These are phyloP conservation scores for Monosporascus sp. DNA, from an alignment of 2,329 filamentous ascomycete genomes.

Conservation along the genomic window DNA sequence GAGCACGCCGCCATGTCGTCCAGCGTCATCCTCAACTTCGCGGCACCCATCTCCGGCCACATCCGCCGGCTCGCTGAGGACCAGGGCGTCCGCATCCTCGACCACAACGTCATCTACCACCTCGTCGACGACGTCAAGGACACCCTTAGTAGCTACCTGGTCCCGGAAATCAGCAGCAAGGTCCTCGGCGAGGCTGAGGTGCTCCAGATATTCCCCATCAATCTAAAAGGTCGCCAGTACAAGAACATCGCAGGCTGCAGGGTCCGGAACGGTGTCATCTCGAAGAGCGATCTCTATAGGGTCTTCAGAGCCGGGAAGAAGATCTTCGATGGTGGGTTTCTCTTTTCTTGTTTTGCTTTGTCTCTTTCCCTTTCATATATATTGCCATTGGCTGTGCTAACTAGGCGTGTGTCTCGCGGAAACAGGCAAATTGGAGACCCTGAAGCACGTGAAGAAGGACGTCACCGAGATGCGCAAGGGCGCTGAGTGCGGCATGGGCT, in stretches of 20 bases:
- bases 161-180: constrained; percentile 59
- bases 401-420: too few relatives aligned
- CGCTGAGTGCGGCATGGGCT: constrained; percentile 85
- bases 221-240: constrained; percentile 63
- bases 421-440: constrained; percentile 67
- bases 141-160: constrained; percentile 63
- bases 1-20: constrained; percentile 76
- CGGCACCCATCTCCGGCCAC: constrained; percentile 60
- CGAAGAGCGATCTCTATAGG: constrained; percentile 57
- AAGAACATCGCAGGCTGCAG: constrained; percentile 81
- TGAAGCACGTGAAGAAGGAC: constrained; percentile 92
- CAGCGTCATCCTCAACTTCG: constrained; percentile 82
- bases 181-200: constrained; percentile 88
- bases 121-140: constrained; percentile 67
- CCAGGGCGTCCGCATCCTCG: constrained; percentile 69
- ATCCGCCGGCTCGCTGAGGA: constrained; percentile 66
- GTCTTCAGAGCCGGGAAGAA: constrained; percentile 66
- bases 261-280: constrained; percentile 74
- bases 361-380: constrained; percentile 2
- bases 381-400: background rate
- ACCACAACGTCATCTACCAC: constrained; percentile 83
- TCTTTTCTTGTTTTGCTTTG: background rate
- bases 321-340: constrained; percentile 72
- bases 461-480: constrained; percentile 86
- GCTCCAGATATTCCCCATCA: constrained; percentile 77